A percentile compares a stretch with the other conserved stretches of the same genome.
Evolutionary conservation across 129 eudicot species (phyloP).

Genomic region (Escallonia rubra): DNA sequence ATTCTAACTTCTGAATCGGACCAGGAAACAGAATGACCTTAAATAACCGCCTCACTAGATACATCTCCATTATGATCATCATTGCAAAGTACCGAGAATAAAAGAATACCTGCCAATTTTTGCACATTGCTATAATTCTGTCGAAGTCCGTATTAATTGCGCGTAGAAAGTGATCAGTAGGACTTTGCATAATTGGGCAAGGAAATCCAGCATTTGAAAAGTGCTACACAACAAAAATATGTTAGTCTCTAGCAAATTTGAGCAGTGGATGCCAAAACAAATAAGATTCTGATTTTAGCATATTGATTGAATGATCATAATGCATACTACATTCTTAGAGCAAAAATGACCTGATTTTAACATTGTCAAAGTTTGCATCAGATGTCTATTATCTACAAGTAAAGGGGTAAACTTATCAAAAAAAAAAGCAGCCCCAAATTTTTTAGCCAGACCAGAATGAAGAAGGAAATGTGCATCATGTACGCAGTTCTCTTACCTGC

Average conservation of each 20-base stretch:
- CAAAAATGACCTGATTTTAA: not conserved
- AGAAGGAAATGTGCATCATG: not conserved
- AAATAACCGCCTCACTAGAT: not conserved
- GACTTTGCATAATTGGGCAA: conserved; percentile 99
- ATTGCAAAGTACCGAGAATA: not conserved
- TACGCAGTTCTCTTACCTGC: conserved; percentile 48
- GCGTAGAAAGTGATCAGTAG: conserved; percentile 91
- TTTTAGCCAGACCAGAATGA: not conserved
- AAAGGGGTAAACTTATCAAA: not conserved
- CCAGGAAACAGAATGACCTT: not conserved
- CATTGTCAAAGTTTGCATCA: not conserved
- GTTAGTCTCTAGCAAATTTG: conserved; percentile 1
- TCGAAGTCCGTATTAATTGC: conserved; percentile 93
- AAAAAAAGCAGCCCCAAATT: not conserved
- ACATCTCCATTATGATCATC: not conserved
- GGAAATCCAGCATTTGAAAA: conserved; percentile 98
- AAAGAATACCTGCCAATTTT: conserved; percentile 78
- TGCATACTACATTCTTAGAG: not conserved
- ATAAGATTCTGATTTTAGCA: not conserved
- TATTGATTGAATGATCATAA: not conserved
- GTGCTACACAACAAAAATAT: conserved; percentile 45
- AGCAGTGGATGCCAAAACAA: not conserved
- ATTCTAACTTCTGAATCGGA: no score
- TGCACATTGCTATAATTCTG: conserved; percentile 86
- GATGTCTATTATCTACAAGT: not conserved